Conservation (phyloP, 2,329 filamentous ascomycete genomes). For the Botryotinia globosa region DNA sequence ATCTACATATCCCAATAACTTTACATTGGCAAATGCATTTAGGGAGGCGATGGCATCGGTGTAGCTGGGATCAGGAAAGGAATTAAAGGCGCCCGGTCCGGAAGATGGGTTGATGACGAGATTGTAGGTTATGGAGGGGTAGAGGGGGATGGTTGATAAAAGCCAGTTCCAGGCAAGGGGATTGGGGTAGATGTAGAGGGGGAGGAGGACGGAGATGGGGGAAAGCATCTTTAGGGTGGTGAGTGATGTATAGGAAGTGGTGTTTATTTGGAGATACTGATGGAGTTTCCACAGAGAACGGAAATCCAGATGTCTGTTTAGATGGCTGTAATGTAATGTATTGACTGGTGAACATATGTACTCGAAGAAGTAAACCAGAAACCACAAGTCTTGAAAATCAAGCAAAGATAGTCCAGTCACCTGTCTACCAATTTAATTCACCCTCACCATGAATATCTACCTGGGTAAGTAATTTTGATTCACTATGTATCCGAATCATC, state of each 20-base stretch:
- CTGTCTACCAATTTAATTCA: neutral
- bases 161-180: slow-evolving; percentile 1
- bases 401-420: neutral
- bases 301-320: neutral
- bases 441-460: neutral
- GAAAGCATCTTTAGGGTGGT: neutral
- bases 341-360: neutral
- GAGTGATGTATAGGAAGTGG: neutral
- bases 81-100: neutral
- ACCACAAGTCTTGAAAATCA: neutral
- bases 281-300: neutral
- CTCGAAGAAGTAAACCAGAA: neutral
- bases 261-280: neutral
- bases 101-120: slow-evolving; percentile 8
- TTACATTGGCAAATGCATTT: neutral
- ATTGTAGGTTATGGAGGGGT: neutral
- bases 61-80: neutral
- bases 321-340: neutral
- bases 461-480: neutral
- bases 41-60: neutral
- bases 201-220: neutral
- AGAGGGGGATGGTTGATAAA: neutral
- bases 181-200: neutral
- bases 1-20: neutral
- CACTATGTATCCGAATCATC: neutral